Conservation (phyloP, 305 asterid genomes). For the Fraxinus angustifolia region DNA sequence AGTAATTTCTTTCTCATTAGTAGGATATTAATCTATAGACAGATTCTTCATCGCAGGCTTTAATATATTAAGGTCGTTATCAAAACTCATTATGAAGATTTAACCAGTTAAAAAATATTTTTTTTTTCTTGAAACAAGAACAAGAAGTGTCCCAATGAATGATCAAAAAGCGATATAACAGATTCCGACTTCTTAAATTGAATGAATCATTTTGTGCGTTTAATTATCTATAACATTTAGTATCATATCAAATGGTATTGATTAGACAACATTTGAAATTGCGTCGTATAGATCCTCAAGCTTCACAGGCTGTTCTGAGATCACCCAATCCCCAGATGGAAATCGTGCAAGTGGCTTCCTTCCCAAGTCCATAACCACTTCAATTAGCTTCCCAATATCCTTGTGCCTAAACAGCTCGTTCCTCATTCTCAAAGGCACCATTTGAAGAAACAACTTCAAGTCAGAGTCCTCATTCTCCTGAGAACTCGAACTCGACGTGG, state of each 20-base stretch:
- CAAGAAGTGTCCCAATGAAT: background rate
- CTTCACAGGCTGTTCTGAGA: slow-evolving; percentile 67
- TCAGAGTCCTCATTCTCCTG: slow-evolving; percentile 58
- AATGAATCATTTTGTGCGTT: background rate
- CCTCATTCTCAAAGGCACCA: slow-evolving; percentile 80
- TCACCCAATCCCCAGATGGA: slow-evolving; percentile 87
- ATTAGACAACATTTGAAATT: slow-evolving; percentile 66
- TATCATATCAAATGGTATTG: background rate
- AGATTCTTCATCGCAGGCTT: background rate
- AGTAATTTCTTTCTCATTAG: background rate
- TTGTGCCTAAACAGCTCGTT: slow-evolving; percentile 55
- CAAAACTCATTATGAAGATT: background rate
- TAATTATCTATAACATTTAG: background rate
- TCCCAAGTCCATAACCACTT: slow-evolving; percentile 98
- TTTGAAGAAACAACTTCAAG: slow-evolving; percentile 78
- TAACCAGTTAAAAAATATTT: slow-evolving; percentile 9
- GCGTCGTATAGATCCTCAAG: slow-evolving; percentile 77
- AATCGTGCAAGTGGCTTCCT: slow-evolving; percentile 92
- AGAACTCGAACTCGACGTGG: slow-evolving; percentile 46
- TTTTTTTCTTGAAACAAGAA: background rate
- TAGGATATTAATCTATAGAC: background rate
- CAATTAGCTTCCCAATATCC: slow-evolving; percentile 67
- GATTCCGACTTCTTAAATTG: background rate
- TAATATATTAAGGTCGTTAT: background rate
- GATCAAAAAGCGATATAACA: background rate